Evolutionary conservation across 169 alveolate genomes (phyloP).

Genomic region (Eimeria praecox): DNA sequence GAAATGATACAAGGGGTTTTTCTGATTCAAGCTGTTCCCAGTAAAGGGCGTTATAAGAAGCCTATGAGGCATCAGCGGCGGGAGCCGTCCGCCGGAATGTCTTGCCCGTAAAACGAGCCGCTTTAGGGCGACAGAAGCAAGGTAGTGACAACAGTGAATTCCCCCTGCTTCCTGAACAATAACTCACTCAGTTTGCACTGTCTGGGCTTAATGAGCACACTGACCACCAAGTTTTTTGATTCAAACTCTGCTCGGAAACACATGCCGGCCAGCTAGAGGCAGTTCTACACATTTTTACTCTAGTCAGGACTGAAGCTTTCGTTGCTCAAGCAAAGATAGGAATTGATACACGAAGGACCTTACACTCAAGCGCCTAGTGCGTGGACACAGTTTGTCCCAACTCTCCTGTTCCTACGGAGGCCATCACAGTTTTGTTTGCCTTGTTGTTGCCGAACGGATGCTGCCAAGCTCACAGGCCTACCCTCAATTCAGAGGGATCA

Average conservation of each 20-base stretch:
- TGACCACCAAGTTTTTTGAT: background rate
- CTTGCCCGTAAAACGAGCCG: too few species aligned
- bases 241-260: background rate
- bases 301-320: background rate
- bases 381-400: background rate
- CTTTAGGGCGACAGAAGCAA: background rate
- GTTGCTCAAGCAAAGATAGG: background rate
- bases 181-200: background rate
- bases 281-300: background rate
- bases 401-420: background rate
- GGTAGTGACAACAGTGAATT: too few species aligned
- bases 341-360: background rate
- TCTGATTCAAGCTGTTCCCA: background rate
- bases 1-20: background rate
- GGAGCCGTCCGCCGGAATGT: background rate
- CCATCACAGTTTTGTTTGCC: background rate
- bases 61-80: background rate
- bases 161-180: background rate
- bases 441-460: background rate
- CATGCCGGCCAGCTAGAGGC: background rate
- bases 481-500: background rate
- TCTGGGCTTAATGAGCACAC: background rate
- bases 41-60: background rate
- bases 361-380: background rate
- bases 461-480: background rate